Percentiles rank a stretch among this genome's conserved stretches.
These are phyloP conservation scores for Nemania diffusa DNA, from an alignment of 2,329 filamentous ascomycete species.

Conservation along the genomic window DNA sequence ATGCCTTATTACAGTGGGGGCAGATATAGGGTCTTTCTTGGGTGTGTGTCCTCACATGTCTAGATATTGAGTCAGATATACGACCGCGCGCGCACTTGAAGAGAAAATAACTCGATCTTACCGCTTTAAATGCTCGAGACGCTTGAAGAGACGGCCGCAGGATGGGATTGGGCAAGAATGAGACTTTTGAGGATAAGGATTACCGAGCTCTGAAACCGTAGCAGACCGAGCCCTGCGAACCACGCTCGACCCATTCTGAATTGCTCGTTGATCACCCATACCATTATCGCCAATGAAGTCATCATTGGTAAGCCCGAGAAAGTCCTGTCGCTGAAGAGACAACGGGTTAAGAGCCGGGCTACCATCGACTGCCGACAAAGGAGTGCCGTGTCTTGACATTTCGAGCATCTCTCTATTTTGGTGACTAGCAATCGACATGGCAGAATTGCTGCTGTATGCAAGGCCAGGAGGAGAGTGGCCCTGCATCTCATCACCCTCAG, in stretches of 20 bases:
- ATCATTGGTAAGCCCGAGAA: conserved; percentile 69
- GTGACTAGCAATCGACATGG: conserved; percentile 69
- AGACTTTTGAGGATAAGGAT: conserved; percentile 93
- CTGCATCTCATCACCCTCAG: conserved; percentile 80
- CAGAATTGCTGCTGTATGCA: conserved; percentile 76
- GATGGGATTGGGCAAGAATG: conserved; percentile 99
- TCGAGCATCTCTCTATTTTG: conserved; percentile 85
- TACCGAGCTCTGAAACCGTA: conserved; percentile 92
- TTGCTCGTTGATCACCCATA: conserved; percentile 71
- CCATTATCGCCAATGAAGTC: conserved; percentile 69
- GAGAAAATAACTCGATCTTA: conserved; percentile 68
- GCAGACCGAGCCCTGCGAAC: conserved; percentile 92
- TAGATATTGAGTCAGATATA: conserved; percentile 66
- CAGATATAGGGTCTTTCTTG: conserved; percentile 99
- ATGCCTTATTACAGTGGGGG: conserved; percentile 97
- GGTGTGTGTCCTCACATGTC: conserved; percentile 98
- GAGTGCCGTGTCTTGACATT: conserved; percentile 90
- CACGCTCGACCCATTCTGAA: conserved; percentile 78
- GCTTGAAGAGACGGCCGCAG: conserved; percentile 97
- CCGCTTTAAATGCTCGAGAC: conserved; percentile 98
- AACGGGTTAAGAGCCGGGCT: conserved; percentile 79
- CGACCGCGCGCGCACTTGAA: conserved; percentile 53
- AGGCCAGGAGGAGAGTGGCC: conserved; percentile 83
- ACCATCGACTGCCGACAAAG: conserved; percentile 84
- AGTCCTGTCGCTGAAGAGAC: conserved; percentile 76